phyloP scores from a whole-genome alignment of 1,139 yeast genomes.

The Kurtzmaniella quercitrusa region DNA sequence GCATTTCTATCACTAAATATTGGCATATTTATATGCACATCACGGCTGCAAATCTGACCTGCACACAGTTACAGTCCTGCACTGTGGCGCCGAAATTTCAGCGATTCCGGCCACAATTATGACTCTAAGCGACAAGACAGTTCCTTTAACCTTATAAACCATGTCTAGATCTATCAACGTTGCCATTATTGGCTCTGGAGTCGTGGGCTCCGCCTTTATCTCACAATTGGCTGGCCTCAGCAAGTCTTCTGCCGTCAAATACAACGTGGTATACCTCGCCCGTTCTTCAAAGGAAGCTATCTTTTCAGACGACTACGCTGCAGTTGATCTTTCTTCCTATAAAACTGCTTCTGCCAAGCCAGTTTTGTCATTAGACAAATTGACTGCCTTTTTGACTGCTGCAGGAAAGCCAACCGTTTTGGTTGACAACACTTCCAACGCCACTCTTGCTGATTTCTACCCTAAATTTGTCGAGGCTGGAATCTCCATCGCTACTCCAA shows the following conservation, averaged over 20 bases:
- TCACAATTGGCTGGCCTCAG: slow-evolving; percentile 60
- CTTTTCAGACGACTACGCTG: slow-evolving; percentile 62
- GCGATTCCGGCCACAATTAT: slow-evolving; percentile 1
- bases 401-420: slow-evolving; percentile 75
- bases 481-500: slow-evolving; percentile 94
- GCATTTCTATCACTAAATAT: too few species aligned
- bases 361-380: slow-evolving; percentile 52
- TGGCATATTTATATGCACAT: too few species aligned
- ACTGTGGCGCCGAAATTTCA: background rate
- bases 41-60: background rate
- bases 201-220: slow-evolving; percentile 86
- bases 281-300: slow-evolving; percentile 65
- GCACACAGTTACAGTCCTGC: background rate
- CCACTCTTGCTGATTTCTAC: slow-evolving; percentile 68
- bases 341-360: slow-evolving; percentile 46
- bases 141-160: background rate
- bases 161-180: slow-evolving; percentile 65
- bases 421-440: slow-evolving; percentile 92
- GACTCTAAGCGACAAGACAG: background rate
- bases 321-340: slow-evolving; percentile 65
- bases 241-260: slow-evolving; percentile 48
- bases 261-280: slow-evolving; percentile 78
- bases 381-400: slow-evolving; percentile 58
- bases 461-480: slow-evolving; percentile 72
- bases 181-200: slow-evolving; percentile 89